phyloP scores from a whole-genome alignment of 2,329 filamentous ascomycete species.

The Dactylellina parvicollis region DNA sequence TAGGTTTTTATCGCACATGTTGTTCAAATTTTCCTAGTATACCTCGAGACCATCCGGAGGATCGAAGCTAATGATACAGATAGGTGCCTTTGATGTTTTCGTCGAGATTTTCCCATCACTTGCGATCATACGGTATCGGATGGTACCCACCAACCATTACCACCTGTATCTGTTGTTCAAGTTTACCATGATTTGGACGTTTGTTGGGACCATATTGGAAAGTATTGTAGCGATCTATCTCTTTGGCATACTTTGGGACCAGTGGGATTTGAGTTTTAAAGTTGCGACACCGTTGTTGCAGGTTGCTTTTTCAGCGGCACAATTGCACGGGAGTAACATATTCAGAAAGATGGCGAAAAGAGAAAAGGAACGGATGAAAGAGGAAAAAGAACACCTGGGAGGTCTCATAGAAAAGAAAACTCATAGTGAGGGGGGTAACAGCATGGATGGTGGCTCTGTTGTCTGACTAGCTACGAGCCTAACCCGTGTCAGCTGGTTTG shows the following conservation, averaged over 20 bases:
- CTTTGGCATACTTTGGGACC: slow-evolving; percentile 25
- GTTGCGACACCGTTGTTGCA: slow-evolving; percentile 25
- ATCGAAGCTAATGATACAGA: not conserved
- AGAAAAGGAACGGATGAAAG: slow-evolving; percentile 16
- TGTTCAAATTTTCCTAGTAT: not conserved
- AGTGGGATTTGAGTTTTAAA: slow-evolving; percentile 38
- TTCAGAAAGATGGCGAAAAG: slow-evolving; percentile 32
- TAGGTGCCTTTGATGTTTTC: slow-evolving; percentile 36
- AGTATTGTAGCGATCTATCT: slow-evolving; percentile 32
- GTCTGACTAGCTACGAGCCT: too few species aligned
- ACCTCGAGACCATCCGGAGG: too few species aligned
- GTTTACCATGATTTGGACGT: slow-evolving; percentile 37
- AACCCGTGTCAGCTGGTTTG: too few species aligned
- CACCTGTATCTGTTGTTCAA: slow-evolving; percentile 15
- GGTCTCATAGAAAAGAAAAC: not conserved
- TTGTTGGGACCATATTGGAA: slow-evolving; percentile 15
- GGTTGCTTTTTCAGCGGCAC: slow-evolving; percentile 31
- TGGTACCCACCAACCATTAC: not conserved
- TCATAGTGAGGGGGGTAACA: not conserved
- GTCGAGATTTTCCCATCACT: slow-evolving; percentile 33
- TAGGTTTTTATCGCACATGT: not conserved
- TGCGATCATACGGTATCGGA: slow-evolving; percentile 31
- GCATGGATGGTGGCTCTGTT: not conserved
- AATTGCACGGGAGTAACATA: slow-evolving; percentile 35
- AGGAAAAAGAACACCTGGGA: not conserved